phyloP scores from a whole-genome alignment of 2,329 filamentous ascomycete species.

The Paecilomyces fulvus region DNA sequence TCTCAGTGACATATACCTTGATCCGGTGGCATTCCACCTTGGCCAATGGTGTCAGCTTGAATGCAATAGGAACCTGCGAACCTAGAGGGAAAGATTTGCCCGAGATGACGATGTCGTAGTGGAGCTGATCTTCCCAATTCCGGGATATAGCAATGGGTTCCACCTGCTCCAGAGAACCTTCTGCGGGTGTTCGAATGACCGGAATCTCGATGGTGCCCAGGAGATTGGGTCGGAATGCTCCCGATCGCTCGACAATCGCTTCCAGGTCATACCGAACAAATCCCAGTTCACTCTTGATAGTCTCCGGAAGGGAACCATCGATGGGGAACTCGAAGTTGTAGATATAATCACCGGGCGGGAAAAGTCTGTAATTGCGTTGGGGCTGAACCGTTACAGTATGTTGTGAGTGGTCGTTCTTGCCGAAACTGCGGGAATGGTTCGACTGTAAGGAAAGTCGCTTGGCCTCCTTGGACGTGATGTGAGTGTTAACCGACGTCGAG shows the following conservation, averaged over 20 bases:
- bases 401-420: slow-evolving; percentile 61
- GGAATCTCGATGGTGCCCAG: slow-evolving; percentile 73
- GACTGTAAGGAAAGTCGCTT: slow-evolving; percentile 70
- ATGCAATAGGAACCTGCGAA: slow-evolving; percentile 80
- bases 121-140: slow-evolving; percentile 90
- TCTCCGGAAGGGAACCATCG: slow-evolving; percentile 71
- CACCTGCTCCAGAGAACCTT: slow-evolving; percentile 79
- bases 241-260: slow-evolving; percentile 73
- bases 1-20: slow-evolving; percentile 85
- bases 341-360: slow-evolving; percentile 64
- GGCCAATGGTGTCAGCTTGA: slow-evolving; percentile 84
- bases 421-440: slow-evolving; percentile 77
- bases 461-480: slow-evolving; percentile 36
- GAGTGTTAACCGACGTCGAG: slow-evolving; percentile 36
- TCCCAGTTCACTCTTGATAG: slow-evolving; percentile 77
- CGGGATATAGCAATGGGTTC: slow-evolving; percentile 90
- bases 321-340: slow-evolving; percentile 76
- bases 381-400: slow-evolving; percentile 48
- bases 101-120: slow-evolving; percentile 93
- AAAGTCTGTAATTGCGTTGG: slow-evolving; percentile 77
- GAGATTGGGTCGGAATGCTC: slow-evolving; percentile 82
- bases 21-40: slow-evolving; percentile 91
- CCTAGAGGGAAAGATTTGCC: slow-evolving; percentile 91
- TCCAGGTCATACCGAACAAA: slow-evolving; percentile 84
- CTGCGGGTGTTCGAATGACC: slow-evolving; percentile 76